Evolutionary conservation across 108 stramenopile genomes (phyloP).

Genomic region (Cylindrotheca closterium): DNA sequence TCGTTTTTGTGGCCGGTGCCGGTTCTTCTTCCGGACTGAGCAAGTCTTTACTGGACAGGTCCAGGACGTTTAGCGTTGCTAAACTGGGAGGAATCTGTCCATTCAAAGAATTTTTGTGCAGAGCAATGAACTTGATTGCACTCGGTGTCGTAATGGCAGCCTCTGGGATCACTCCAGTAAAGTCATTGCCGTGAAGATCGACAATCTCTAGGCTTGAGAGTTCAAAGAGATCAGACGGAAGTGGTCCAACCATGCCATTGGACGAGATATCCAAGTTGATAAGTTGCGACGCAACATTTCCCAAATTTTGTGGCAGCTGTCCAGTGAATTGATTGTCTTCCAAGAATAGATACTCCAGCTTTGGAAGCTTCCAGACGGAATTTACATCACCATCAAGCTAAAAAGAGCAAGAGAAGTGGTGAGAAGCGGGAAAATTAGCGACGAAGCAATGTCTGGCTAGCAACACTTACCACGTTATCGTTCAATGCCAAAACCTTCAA

Average conservation of each 20-base stretch:
- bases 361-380: constrained; percentile 16
- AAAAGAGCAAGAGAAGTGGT: too few relatives aligned
- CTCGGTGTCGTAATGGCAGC: neutral
- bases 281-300: constrained; percentile 3
- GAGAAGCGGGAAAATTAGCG: too few relatives aligned
- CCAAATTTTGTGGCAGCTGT: constrained; percentile 14
- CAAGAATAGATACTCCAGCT: constrained; percentile 32
- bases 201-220: constrained; percentile 30
- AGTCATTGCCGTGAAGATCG: constrained; percentile 36
- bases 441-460: too few relatives aligned
- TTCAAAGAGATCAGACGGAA: constrained; percentile 36
- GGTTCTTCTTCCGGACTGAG: too few relatives aligned
- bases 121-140: constrained; percentile 24
- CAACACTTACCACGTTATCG: constrained; percentile 43
- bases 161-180: constrained; percentile 15
- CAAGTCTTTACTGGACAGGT: constrained; percentile 20
- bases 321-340: constrained; percentile 41
- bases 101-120: constrained; percentile 32
- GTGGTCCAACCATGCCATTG: constrained; percentile 24
- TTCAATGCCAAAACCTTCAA: constrained; percentile 37
- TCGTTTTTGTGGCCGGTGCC: too few relatives aligned
- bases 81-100: constrained; percentile 34
- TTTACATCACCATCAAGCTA: constrained; percentile 27
- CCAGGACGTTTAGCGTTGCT: constrained; percentile 19
- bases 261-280: constrained; percentile 37